Percentiles rank a stretch among this genome's conserved stretches.
Evolutionary conservation across 805 yeast species (phyloP).

Genomic region (Yarrowia divulgata): DNA sequence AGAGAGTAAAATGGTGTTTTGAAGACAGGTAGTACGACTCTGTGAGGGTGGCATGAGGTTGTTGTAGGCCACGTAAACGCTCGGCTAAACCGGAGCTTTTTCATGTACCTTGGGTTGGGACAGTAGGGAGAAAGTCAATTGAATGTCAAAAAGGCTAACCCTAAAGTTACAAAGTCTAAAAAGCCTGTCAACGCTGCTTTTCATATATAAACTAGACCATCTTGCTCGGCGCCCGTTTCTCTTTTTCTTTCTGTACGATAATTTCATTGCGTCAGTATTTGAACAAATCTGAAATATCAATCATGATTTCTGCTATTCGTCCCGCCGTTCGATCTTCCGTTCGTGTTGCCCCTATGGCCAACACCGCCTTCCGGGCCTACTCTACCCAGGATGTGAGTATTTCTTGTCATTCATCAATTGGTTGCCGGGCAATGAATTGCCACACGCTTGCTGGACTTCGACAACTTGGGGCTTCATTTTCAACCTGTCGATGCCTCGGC

Average conservation of each 20-base stretch:
- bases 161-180: constrained; percentile 5
- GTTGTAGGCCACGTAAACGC: constrained; percentile 29
- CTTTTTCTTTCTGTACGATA: constrained; percentile 35
- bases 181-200: constrained; percentile 23
- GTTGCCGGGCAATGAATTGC: neutral
- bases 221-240: constrained; percentile 32
- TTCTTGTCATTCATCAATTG: neutral
- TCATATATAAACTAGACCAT: constrained; percentile 36
- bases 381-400: constrained; percentile 40
- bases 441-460: neutral
- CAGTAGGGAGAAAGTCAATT: constrained; percentile 36
- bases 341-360: constrained; percentile 36
- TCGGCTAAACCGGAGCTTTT: constrained; percentile 39
- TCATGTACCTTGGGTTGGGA: constrained; percentile 39
- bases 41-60: neutral
- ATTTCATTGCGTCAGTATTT: constrained; percentile 39
- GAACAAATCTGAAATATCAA: constrained; percentile 39
- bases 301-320: constrained; percentile 38
- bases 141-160: constrained; percentile 22
- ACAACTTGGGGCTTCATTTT: neutral
- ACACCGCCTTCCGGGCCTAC: constrained; percentile 40
- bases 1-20: neutral
- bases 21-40: neutral
- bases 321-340: constrained; percentile 39
- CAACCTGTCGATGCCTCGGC: constrained; percentile 10